Evolutionary conservation across 1,284 basidiomycete genomes (phyloP).

Genomic region (Caloboletus firmus): DNA sequence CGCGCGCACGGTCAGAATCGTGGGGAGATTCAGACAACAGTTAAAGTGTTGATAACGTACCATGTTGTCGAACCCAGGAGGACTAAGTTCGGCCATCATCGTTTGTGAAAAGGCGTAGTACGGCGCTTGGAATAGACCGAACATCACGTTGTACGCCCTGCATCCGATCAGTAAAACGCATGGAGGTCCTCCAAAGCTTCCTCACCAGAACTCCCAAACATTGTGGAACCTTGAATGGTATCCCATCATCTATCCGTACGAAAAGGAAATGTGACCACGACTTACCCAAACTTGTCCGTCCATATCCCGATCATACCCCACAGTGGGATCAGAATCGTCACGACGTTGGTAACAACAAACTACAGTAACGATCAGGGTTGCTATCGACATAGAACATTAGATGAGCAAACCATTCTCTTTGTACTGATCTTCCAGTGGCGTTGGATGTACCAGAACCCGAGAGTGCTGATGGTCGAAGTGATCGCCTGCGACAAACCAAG

Average conservation of each 20-base stretch:
- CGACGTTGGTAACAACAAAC: constrained; percentile 77
- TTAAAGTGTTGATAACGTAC: constrained; percentile 30
- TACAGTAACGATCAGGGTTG: constrained; percentile 24
- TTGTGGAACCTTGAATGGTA: constrained; percentile 64
- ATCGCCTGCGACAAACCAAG: constrained; percentile 72
- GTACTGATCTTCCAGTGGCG: constrained; percentile 72
- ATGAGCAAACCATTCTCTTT: constrained; percentile 63
- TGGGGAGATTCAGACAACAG: background rate
- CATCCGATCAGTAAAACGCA: background rate
- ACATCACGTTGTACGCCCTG: constrained; percentile 32
- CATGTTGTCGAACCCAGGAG: constrained; percentile 84
- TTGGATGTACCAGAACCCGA: constrained; percentile 82
- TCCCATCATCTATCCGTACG: background rate
- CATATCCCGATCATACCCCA: constrained; percentile 90
- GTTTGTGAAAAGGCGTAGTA: constrained; percentile 86
- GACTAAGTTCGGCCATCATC: constrained; percentile 84
- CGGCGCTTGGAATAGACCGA: constrained; percentile 69
- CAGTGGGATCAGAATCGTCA: constrained; percentile 74
- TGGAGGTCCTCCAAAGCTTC: background rate
- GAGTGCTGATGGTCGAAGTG: constrained; percentile 68
- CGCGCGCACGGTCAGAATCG: background rate
- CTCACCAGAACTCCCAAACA: constrained; percentile 79
- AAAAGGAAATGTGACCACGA: background rate
- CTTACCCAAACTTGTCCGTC: constrained; percentile 69
- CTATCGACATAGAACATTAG: background rate